phyloP scores from a whole-genome alignment of 495 filamentous ascomycete species.

The Trichoderma gamsii region DNA sequence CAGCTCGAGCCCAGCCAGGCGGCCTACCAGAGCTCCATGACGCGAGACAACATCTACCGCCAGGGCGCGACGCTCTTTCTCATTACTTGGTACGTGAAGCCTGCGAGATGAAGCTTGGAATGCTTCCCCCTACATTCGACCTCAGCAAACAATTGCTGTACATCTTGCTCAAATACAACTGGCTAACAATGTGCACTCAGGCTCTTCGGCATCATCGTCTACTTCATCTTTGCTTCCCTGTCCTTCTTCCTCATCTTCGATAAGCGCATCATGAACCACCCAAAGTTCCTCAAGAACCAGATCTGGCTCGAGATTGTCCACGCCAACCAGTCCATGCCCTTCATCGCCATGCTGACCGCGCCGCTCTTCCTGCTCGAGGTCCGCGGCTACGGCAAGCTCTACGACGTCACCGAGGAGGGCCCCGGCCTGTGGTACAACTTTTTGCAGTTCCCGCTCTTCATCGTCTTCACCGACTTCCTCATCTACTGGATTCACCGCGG shows the following conservation, averaged over 20 bases:
- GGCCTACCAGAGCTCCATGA: slow-evolving; percentile 76
- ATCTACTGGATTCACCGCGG: slow-evolving; percentile 96
- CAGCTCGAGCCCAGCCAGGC: slow-evolving; percentile 64
- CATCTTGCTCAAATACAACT: background rate
- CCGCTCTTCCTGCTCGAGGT: slow-evolving; percentile 82
- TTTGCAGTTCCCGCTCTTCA: slow-evolving; percentile 86
- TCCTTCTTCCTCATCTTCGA: slow-evolving; percentile 94
- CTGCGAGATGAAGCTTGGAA: background rate
- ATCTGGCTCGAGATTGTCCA: slow-evolving; percentile 80
- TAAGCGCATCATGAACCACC: slow-evolving; percentile 80
- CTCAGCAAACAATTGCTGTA: slow-evolving; percentile 3
- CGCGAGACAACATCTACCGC: slow-evolving; percentile 72
- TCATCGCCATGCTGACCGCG: slow-evolving; percentile 77
- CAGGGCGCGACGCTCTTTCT: slow-evolving; percentile 71
- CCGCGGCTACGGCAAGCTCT: slow-evolving; percentile 80
- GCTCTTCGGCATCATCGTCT: slow-evolving; percentile 76
- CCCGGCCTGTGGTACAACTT: slow-evolving; percentile 71
- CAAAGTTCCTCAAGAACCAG: slow-evolving; percentile 94
- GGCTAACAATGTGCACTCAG: slow-evolving; percentile 39
- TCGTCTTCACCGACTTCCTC: slow-evolving; percentile 84
- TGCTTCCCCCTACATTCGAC: too few species aligned
- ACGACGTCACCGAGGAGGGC: slow-evolving; percentile 66
- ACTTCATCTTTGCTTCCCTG: slow-evolving; percentile 75
- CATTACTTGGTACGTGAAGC: slow-evolving; percentile 70
- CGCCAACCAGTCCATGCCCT: slow-evolving; percentile 64